Percentiles rank a stretch among this genome's conserved stretches.
phyloP scores from a whole-genome alignment of 1,284 basidiomycete genomes.

The Ceratobasidium sp. region DNA sequence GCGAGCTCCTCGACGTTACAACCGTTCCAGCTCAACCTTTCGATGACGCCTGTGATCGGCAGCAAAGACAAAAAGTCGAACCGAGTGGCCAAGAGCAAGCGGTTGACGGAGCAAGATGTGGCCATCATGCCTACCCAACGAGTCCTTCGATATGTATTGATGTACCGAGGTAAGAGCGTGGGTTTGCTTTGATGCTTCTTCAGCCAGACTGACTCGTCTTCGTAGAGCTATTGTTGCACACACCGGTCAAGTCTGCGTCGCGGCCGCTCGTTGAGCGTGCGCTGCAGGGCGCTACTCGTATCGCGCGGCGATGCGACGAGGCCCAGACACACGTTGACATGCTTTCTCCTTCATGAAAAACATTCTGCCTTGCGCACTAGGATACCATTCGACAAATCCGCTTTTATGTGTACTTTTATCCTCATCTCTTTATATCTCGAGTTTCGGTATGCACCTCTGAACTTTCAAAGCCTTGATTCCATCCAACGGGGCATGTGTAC shows the following conservation, averaged over 20 bases:
- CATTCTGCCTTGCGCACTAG: background rate
- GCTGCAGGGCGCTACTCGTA: slow-evolving; percentile 68
- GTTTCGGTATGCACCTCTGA: slow-evolving; percentile 28
- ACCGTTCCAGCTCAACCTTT: slow-evolving; percentile 9
- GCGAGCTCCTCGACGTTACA: slow-evolving; percentile 12
- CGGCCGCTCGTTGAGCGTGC: slow-evolving; percentile 69
- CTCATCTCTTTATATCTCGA: slow-evolving; percentile 22
- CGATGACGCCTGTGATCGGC: slow-evolving; percentile 24
- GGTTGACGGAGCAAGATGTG: slow-evolving; percentile 64
- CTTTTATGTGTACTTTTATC: slow-evolving; percentile 40
- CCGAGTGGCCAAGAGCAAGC: slow-evolving; percentile 29
- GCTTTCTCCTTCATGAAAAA: slow-evolving; percentile 43
- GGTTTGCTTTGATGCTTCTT: slow-evolving; percentile 34
- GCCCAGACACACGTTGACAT: slow-evolving; percentile 70
- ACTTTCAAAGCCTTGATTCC: slow-evolving; percentile 29
- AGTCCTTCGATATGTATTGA: slow-evolving; percentile 75
- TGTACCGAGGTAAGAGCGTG: slow-evolving; percentile 69
- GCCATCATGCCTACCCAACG: slow-evolving; percentile 78
- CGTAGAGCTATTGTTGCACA: slow-evolving; percentile 63
- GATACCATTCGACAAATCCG: slow-evolving; percentile 39
- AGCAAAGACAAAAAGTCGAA: slow-evolving; percentile 21
- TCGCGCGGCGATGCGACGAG: slow-evolving; percentile 73
- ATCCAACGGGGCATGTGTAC: slow-evolving; percentile 40
- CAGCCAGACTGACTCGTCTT: slow-evolving; percentile 15
- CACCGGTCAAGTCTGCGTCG: slow-evolving; percentile 62